A percentile compares a stretch with the other conserved stretches of the same genome.
Evolutionary conservation across 2,329 filamentous ascomycete genomes (phyloP).

Genomic region (Aschersonia sp.): DNA sequence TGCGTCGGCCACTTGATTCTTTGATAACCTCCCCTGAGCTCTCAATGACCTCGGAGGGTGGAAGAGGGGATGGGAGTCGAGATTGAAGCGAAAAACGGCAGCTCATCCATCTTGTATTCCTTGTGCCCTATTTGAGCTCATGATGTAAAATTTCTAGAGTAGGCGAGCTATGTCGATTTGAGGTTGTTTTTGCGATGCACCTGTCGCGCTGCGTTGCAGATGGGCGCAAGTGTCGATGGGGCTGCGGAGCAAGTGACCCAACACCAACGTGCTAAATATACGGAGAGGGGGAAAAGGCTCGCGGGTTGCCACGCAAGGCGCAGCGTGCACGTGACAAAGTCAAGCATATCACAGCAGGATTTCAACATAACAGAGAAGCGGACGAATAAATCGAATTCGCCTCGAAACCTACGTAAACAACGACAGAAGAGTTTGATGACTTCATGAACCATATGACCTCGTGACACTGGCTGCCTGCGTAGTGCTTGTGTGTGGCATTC

Average conservation of each 20-base stretch:
- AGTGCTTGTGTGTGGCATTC: no score
- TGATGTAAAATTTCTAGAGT: not conserved
- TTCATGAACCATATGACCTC: no score
- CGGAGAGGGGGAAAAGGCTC: not conserved
- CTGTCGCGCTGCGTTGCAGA: not conserved
- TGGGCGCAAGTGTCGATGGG: not conserved
- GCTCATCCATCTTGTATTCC: not conserved
- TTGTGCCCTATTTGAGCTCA: not conserved
- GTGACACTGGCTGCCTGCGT: no score
- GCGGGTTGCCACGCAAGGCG: not conserved
- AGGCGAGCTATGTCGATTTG: not conserved
- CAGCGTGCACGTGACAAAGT: no score
- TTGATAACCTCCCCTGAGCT: conserved; percentile 1
- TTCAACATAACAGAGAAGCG: no score
- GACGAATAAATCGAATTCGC: no score
- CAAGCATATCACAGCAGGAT: no score
- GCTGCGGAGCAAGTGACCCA: not conserved
- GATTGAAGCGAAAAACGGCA: conserved; percentile 1
- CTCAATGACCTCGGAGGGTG: conserved; percentile 1
- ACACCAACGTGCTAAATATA: not conserved
- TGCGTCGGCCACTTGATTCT: not conserved
- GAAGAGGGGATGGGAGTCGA: conserved; percentile 2
- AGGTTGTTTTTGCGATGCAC: not conserved
- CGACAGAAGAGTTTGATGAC: no score
- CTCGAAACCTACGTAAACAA: no score